Percentiles rank a stretch among this genome's conserved stretches.
Conservation (phyloP, 2,329 filamentous ascomycete species). For the Ampelomyces quisqualis region DNA sequence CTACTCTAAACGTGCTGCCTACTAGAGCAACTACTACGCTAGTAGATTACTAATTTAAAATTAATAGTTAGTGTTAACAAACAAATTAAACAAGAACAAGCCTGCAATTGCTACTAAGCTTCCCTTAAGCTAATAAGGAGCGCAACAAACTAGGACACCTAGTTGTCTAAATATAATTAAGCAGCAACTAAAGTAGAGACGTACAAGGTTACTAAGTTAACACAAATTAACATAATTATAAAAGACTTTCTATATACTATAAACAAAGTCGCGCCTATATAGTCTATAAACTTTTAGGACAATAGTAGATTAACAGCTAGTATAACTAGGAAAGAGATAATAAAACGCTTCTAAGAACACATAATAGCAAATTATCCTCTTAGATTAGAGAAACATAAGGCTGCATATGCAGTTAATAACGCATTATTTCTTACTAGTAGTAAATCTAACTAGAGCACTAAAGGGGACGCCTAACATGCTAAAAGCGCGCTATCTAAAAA, state of each 20-base stretch:
- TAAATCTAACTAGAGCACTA: neutral
- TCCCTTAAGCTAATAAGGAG: neutral
- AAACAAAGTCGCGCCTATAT: neutral
- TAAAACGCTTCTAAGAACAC: conserved; percentile 1
- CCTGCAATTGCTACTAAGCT: neutral
- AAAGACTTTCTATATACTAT: neutral
- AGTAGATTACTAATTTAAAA: neutral
- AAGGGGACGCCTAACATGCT: neutral
- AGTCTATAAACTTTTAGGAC: neutral
- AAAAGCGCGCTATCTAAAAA: neutral
- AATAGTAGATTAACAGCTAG: neutral
- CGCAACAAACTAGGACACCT: neutral
- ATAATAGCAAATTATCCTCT: neutral
- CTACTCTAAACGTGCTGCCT: neutral
- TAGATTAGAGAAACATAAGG: neutral
- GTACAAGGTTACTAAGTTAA: neutral
- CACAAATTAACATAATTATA: neutral
- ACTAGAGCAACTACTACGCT: neutral
- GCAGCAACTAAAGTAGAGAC: neutral
- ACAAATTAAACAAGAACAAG: neutral
- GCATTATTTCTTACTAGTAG: neutral
- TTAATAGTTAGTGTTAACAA: neutral
- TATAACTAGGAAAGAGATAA: neutral
- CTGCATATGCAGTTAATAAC: neutral
- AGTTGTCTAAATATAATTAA: neutral